Percentiles rank a stretch among this genome's conserved stretches.
phyloP scores from a whole-genome alignment of 73 alveolate species.

The Stentor roeselii region DNA sequence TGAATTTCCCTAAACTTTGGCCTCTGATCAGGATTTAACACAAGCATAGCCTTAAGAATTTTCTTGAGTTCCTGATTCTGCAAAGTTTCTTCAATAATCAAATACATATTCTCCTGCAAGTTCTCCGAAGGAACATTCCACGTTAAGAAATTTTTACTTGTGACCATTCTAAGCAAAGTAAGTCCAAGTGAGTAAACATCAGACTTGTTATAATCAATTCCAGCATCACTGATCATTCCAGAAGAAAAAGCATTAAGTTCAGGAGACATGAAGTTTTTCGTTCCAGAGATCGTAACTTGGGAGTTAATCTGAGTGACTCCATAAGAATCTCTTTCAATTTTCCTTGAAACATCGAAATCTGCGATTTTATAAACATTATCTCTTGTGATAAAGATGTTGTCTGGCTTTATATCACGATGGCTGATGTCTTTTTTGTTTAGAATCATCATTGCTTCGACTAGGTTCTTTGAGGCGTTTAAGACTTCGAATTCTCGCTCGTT shows the following conservation, averaged over 20 bases:
- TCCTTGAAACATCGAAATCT: background rate
- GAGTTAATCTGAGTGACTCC: background rate
- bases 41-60: background rate
- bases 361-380: background rate
- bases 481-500: background rate
- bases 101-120: background rate
- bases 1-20: background rate
- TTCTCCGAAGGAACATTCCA: background rate
- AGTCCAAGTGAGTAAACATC: constrained; percentile 8
- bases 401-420: background rate
- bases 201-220: background rate
- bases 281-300: background rate
- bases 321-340: background rate
- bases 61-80: background rate
- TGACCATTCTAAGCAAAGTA: background rate
- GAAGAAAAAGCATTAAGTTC: background rate
- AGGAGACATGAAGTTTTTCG: background rate
- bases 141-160: background rate
- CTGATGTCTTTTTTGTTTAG: background rate
- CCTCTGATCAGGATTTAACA: background rate
- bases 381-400: background rate
- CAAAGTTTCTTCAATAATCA: background rate
- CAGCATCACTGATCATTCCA: background rate
- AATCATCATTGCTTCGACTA: background rate
- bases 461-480: background rate